Evolutionary conservation across 2,329 filamentous ascomycete species (phyloP).

Genomic region (Xylaria sp.): DNA sequence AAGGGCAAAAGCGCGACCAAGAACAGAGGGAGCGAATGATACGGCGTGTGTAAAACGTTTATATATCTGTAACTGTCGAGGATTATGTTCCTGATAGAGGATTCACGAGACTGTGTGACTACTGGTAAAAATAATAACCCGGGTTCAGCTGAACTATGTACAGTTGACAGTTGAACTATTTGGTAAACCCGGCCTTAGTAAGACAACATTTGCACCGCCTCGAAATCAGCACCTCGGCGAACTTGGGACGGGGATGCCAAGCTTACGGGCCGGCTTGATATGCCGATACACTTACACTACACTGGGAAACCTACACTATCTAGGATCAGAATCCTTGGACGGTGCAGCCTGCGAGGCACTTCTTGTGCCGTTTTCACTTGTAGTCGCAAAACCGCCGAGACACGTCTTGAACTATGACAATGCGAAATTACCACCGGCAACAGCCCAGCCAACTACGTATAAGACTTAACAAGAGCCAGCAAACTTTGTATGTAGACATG

Average conservation of each 20-base stretch:
- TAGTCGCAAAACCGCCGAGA: conserved; percentile 4
- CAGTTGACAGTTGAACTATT: background rate
- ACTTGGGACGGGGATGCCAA: conserved; percentile 4
- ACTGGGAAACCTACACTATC: background rate
- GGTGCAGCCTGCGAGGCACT: conserved; percentile 2
- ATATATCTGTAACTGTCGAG: background rate
- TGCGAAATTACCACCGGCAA: too few species aligned
- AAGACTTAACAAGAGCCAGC: background rate
- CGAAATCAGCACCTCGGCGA: background rate
- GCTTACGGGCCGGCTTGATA: background rate
- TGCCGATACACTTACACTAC: conserved; percentile 2
- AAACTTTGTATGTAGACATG: background rate
- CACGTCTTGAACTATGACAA: background rate
- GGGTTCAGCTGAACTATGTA: background rate
- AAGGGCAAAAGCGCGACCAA: background rate
- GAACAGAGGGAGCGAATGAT: background rate
- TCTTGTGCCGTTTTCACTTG: background rate
- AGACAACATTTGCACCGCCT: conserved; percentile 8
- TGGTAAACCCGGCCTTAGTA: conserved; percentile 1
- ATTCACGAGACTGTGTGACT: background rate
- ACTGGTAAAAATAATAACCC: too few species aligned
- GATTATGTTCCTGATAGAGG: conserved; percentile 2
- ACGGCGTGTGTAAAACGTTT: background rate
- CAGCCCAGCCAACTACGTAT: background rate
- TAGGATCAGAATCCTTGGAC: background rate